phyloP scores from a whole-genome alignment of 2,329 filamentous ascomycete genomes.

The Colletotrichum lini region DNA sequence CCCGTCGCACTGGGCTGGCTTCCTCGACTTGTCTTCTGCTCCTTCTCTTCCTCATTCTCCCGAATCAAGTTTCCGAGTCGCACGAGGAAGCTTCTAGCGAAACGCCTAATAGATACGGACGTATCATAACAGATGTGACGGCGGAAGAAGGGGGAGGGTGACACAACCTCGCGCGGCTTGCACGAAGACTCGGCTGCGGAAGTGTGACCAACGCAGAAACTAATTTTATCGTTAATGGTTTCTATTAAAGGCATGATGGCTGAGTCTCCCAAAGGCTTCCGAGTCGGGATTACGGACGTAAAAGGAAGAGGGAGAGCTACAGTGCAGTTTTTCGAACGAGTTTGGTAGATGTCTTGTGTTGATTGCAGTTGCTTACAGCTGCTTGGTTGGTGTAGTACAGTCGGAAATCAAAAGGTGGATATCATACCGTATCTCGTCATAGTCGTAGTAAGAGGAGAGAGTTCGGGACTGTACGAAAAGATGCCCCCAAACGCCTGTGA shows the following conservation, averaged over 20 bases:
- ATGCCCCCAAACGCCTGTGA: constrained; percentile 13
- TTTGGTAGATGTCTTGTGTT: constrained; percentile 1
- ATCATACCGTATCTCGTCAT: constrained; percentile 60
- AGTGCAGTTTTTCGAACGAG: constrained; percentile 4
- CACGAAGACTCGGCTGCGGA: constrained; percentile 3
- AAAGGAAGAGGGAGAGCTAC: neutral
- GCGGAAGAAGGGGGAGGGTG: neutral
- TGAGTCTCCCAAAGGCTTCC: constrained; percentile 10
- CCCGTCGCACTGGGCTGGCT: constrained; percentile 9
- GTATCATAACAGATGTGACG: neutral
- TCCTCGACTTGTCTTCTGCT: neutral
- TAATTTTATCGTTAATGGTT: constrained; percentile 29
- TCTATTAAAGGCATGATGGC: constrained; percentile 38
- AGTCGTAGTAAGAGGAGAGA: constrained; percentile 53
- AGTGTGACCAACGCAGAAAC: constrained; percentile 3
- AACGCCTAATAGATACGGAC: constrained; percentile 26
- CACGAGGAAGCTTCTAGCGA: constrained; percentile 16
- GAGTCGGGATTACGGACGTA: constrained; percentile 12
- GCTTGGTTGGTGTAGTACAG: constrained; percentile 19
- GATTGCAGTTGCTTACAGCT: constrained; percentile 4
- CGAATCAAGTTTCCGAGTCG: constrained; percentile 17
- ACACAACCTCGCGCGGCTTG: constrained; percentile 18
- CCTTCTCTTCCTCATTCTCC: neutral
- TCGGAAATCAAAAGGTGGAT: constrained; percentile 52
- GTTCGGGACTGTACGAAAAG: constrained; percentile 18